Evolutionary conservation across 2,329 filamentous ascomycete species (phyloP).

Genomic region (Paecilomyces fulvus): DNA sequence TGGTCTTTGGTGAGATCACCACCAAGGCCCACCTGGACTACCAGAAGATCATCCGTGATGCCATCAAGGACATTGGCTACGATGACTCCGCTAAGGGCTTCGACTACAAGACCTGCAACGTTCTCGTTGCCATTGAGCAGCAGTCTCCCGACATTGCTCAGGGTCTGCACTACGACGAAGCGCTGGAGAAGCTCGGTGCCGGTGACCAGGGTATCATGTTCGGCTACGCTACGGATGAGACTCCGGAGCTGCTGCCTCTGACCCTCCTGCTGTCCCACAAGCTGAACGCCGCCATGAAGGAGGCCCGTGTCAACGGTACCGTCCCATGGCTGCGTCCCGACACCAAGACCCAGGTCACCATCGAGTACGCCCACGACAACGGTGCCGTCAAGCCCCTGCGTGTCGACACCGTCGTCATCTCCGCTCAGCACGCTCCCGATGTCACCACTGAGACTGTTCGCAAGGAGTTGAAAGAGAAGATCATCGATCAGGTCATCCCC

Average conservation of each 20-base stretch:
- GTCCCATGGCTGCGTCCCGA: conserved; percentile 94
- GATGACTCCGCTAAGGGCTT: conserved; percentile 96
- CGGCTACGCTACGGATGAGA: conserved; percentile 98
- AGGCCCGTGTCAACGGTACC: conserved; percentile 75
- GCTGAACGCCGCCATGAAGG: conserved; percentile 91
- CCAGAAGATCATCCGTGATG: conserved; percentile 89
- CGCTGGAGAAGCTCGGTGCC: conserved; percentile 92
- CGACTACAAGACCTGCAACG: conserved; percentile 99
- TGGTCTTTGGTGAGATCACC: conserved; percentile 98
- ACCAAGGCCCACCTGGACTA: conserved; percentile 95
- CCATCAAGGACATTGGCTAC: conserved; percentile 98
- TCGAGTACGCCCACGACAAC: conserved; percentile 96
- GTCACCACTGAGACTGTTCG: conserved; percentile 88
- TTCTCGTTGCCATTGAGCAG: conserved; percentile 97
- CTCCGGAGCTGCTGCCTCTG: conserved; percentile 89
- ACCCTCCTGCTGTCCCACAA: conserved; percentile 92
- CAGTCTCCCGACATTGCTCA: conserved; percentile 98
- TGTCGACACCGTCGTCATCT: conserved; percentile 95
- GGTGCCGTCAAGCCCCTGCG: conserved; percentile 82
- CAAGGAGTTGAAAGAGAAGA: conserved; percentile 93
- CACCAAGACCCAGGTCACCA: conserved; percentile 99
- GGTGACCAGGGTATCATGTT: conserved; percentile 99
- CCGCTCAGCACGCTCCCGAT: conserved; percentile 82
- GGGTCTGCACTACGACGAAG: conserved; percentile 96
- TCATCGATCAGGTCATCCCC: conserved; percentile 91